phyloP scores from a whole-genome alignment of 352 stramenopile genomes.

The Peronospora tabacina region DNA sequence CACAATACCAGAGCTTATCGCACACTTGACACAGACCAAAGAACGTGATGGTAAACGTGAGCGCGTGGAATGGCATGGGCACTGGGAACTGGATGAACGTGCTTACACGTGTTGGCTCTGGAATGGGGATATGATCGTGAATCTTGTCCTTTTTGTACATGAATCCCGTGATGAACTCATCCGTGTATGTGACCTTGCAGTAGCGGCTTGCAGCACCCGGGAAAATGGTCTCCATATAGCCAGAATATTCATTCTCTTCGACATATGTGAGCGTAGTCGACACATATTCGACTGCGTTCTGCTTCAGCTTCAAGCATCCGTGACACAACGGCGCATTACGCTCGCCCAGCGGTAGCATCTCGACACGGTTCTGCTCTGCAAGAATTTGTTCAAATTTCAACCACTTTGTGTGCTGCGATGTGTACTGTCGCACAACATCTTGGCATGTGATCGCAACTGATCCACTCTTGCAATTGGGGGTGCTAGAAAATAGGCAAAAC shows the following conservation, averaged over 20 bases:
- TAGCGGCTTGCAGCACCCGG: slow-evolving; percentile 69
- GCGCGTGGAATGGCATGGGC: slow-evolving; percentile 82
- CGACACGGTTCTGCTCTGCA: slow-evolving; percentile 69
- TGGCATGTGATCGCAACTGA: slow-evolving; percentile 55
- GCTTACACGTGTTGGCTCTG: slow-evolving; percentile 74
- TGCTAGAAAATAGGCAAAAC: slow-evolving; percentile 28
- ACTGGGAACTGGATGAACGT: slow-evolving; percentile 87
- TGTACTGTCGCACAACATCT: slow-evolving; percentile 75
- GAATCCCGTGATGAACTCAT: slow-evolving; percentile 83
- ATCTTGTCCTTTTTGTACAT: slow-evolving; percentile 90
- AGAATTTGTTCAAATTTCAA: slow-evolving; percentile 65
- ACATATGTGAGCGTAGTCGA: slow-evolving; percentile 47
- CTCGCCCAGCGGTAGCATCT: slow-evolving; percentile 78
- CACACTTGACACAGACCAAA: slow-evolving; percentile 82
- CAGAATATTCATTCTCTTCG: slow-evolving; percentile 52
- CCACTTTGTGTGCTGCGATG: slow-evolving; percentile 59
- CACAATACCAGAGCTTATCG: slow-evolving; percentile 85
- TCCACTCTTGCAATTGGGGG: slow-evolving; percentile 56
- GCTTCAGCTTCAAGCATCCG: slow-evolving; percentile 74
- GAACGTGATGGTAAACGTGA: slow-evolving; percentile 82
- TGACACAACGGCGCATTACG: slow-evolving; percentile 74
- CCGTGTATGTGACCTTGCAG: slow-evolving; percentile 78
- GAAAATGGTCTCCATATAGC: slow-evolving; percentile 83
- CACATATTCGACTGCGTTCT: slow-evolving; percentile 74
- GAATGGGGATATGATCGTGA: slow-evolving; percentile 84